Base-by-base conservation (phyloP, 345 rosid species). In the Lepidium sativum region DNA sequence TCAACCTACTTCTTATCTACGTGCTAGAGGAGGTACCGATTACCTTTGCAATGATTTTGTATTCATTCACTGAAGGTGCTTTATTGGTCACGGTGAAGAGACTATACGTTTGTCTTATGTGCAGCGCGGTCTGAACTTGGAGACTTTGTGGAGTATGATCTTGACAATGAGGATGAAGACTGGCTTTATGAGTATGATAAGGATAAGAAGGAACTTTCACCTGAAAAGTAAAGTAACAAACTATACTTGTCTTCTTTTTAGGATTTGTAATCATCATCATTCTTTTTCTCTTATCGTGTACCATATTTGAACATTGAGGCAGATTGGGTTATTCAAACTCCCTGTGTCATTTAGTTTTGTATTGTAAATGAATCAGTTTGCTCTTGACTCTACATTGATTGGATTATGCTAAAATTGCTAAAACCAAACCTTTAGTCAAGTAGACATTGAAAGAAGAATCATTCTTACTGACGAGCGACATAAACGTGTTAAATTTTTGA, bases 41-140 rank as follows among this genome's bases (percentile, higher is more conserved):
- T 43, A 29, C 37, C 14, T 44, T 57, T 58, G 12, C 1, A 29
- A 39, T 38, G 23, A 2, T 42, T 29, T 63, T n/a, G 3, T 38
- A 56, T 20, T 56, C 45, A 13, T 56, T 12, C 18, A 2, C 13
- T 37, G 32, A 35, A 55, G 32, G 11, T 55, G n/a, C n/a, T n/a
- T n/a, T 55, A 7, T 54, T 5, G 13, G 9, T 48, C 13, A 12
- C 25, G 4, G 25, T 48, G 53, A 9, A 15, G 60, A 50, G 51
- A 39, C 14, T 48, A 18, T 44, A 35, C 15, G n/a, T 62, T 14
- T 61, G 32, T 67, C 29, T 35, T 38, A 4, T 49, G 2, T 78
- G 81, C 77, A 91, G 99, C 95, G 57, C 80, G 99, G 70, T 88
- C 99, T 23, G 99, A 91, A 85, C 79, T 94, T 75, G 99, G 96